phyloP scores from a whole-genome alignment of 768 basidiomycete species.

The Russula sp. region DNA sequence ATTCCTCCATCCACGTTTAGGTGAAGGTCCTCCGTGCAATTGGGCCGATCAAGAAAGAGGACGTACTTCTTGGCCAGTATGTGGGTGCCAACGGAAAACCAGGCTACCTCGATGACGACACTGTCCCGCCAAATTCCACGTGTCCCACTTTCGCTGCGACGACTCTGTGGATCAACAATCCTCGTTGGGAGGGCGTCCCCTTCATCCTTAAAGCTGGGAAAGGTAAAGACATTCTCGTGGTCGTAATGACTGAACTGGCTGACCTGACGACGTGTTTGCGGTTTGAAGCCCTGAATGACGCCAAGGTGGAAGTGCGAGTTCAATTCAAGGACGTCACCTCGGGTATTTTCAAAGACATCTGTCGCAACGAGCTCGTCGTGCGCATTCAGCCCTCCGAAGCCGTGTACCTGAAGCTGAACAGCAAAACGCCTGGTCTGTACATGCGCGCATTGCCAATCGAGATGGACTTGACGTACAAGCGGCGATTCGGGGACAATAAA shows the following conservation, averaged over 20 bases:
- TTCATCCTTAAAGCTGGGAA: slow-evolving; percentile 99
- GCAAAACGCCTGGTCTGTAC: slow-evolving; percentile 87
- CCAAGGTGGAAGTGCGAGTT: slow-evolving; percentile 96
- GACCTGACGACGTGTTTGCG: not conserved
- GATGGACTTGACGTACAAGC: slow-evolving; percentile 98
- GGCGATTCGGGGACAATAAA: slow-evolving; percentile 82
- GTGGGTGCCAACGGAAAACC: slow-evolving; percentile 85
- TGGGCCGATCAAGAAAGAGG: slow-evolving; percentile 69
- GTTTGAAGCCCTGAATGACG: slow-evolving; percentile 83
- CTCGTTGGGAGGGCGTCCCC: slow-evolving; percentile 97
- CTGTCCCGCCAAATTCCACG: slow-evolving; percentile 85
- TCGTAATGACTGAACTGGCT: not conserved
- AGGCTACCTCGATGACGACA: slow-evolving; percentile 98
- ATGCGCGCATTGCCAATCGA: slow-evolving; percentile 92
- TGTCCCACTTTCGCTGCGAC: slow-evolving; percentile 95
- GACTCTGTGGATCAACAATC: slow-evolving; percentile 89
- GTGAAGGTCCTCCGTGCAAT: slow-evolving; percentile 96
- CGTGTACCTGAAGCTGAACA: slow-evolving; percentile 95
- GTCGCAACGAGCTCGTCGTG: slow-evolving; percentile 95
- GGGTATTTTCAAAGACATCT: slow-evolving; percentile 95
- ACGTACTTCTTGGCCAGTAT: slow-evolving; percentile 94
- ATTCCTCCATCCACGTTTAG: slow-evolving; percentile 43
- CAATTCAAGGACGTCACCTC: slow-evolving; percentile 98
- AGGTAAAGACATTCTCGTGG: slow-evolving; percentile 43
- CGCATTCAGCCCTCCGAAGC: slow-evolving; percentile 97